Conservation (phyloP, 1,284 basidiomycete genomes). For the Kalmanozyma brasiliensis region DNA sequence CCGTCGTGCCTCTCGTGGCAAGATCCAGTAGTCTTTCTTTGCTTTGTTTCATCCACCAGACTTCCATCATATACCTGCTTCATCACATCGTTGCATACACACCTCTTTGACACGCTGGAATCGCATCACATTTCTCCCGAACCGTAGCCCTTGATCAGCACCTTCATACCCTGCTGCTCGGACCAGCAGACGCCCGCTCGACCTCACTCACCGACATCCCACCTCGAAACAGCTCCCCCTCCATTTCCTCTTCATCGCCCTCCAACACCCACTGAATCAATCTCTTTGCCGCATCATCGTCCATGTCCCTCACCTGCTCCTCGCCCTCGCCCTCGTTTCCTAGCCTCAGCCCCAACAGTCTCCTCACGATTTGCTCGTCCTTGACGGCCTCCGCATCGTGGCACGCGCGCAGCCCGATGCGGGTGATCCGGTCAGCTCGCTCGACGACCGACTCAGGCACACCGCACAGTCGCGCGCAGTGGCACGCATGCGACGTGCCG, state of each 20-base stretch:
- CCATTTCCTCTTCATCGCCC: not conserved
- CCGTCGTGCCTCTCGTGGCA: constrained; percentile 51
- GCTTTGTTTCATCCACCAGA: not conserved
- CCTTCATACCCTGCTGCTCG: too few species aligned
- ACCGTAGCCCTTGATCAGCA: not conserved
- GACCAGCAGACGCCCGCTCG: not conserved
- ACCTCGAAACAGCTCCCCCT: not conserved
- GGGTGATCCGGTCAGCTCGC: constrained; percentile 25
- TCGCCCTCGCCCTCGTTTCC: constrained; percentile 8
- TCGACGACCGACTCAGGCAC: constrained; percentile 38
- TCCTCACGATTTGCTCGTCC: constrained; percentile 36
- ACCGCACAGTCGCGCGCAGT: constrained; percentile 46
- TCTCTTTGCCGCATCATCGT: constrained; percentile 13
- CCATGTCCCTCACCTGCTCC: not conserved
- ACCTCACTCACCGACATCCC: not conserved
- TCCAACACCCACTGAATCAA: constrained; percentile 29
- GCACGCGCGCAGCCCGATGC: constrained; percentile 18
- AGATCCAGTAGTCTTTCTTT: constrained; percentile 25
- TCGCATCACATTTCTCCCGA: constrained; percentile 8
- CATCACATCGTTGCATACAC: not conserved
- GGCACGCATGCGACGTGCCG: constrained; percentile 30
- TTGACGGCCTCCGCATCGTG: constrained; percentile 19
- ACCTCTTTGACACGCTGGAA: not conserved
- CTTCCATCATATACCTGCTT: constrained; percentile 2
- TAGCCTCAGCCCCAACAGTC: constrained; percentile 25